A percentile compares a stretch with the other conserved stretches of the same genome.
Conservation (phyloP, 176 grass and related monocot species). For the Bolboschoenus planiculmis region DNA sequence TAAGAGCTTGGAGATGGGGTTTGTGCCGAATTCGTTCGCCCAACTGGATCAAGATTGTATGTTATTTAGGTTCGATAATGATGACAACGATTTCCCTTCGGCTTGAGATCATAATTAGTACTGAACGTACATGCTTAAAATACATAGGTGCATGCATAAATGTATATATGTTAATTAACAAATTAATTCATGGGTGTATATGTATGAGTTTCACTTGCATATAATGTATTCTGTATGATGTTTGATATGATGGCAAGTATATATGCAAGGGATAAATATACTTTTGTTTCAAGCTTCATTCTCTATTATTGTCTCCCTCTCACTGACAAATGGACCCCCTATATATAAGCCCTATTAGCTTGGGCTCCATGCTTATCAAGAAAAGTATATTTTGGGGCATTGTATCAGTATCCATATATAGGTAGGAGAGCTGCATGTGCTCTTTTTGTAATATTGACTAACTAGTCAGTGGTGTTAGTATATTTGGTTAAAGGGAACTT, state of each 20-base stretch:
- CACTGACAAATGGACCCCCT: too few relatives aligned
- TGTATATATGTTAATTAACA: not conserved
- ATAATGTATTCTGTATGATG: not conserved
- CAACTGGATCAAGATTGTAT: constrained; percentile 7
- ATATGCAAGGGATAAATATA: too few relatives aligned
- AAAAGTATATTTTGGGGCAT: too few relatives aligned
- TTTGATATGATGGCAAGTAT: not conserved
- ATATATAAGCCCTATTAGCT: too few relatives aligned
- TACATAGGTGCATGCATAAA: not conserved
- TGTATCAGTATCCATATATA: too few relatives aligned
- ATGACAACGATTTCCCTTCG: constrained; percentile 12
- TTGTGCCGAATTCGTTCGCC: not conserved
- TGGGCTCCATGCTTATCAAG: too few relatives aligned
- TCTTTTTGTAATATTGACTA: constrained; percentile 17
- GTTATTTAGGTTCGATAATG: constrained; percentile 13
- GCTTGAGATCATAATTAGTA: not conserved
- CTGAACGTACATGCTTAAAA: not conserved
- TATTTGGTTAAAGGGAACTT: not conserved
- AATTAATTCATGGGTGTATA: not conserved
- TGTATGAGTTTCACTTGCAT: constrained; percentile 8
- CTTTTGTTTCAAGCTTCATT: too few relatives aligned
- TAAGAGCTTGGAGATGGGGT: constrained; percentile 11
- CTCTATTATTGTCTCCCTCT: too few relatives aligned
- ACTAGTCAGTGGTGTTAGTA: constrained; percentile 9
- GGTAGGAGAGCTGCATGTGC: not conserved